These are phyloP conservation scores for Cadophora sp. DNA, from an alignment of 2,329 filamentous ascomycete species.

Conservation along the genomic window DNA sequence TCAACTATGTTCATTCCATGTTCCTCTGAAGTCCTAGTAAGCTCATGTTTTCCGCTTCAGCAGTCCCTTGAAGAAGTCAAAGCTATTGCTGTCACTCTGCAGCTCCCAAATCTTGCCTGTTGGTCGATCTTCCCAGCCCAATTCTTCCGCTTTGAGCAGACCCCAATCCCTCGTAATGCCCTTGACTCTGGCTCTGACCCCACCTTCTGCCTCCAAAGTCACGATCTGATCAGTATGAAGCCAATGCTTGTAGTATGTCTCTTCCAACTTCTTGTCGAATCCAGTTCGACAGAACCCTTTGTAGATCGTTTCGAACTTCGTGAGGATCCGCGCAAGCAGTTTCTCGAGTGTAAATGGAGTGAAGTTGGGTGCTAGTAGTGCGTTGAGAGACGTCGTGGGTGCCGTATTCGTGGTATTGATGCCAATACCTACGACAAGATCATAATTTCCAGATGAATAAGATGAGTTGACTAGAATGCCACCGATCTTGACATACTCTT, in stretches of 20 bases:
- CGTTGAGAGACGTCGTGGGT: slow-evolving; percentile 86
- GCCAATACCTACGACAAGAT: slow-evolving; percentile 85
- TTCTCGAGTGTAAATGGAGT: slow-evolving; percentile 74
- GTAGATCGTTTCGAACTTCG: slow-evolving; percentile 80
- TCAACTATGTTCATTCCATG: neutral
- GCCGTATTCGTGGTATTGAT: slow-evolving; percentile 84
- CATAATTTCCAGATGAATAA: slow-evolving; percentile 79
- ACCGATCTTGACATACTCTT: slow-evolving; percentile 83
- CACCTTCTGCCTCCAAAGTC: slow-evolving; percentile 81
- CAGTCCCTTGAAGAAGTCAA: slow-evolving; percentile 94
- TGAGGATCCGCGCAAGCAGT: slow-evolving; percentile 81
- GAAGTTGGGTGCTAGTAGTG: slow-evolving; percentile 63
- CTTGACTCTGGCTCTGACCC: slow-evolving; percentile 75
- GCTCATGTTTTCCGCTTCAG: slow-evolving; percentile 71
- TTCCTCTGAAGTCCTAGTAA: neutral
- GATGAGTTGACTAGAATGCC: slow-evolving; percentile 91
- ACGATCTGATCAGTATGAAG: slow-evolving; percentile 77
- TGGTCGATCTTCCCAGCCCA: slow-evolving; percentile 72
- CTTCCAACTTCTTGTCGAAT: slow-evolving; percentile 76
- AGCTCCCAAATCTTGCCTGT: slow-evolving; percentile 83
- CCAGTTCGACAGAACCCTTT: slow-evolving; percentile 75
- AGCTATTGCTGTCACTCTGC: slow-evolving; percentile 97
- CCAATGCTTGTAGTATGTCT: slow-evolving; percentile 83
- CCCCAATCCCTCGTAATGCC: slow-evolving; percentile 95
- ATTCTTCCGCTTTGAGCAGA: slow-evolving; percentile 82